Conservation (phyloP, 805 yeast genomes). For the Scheffersomyces spartinae region DNA sequence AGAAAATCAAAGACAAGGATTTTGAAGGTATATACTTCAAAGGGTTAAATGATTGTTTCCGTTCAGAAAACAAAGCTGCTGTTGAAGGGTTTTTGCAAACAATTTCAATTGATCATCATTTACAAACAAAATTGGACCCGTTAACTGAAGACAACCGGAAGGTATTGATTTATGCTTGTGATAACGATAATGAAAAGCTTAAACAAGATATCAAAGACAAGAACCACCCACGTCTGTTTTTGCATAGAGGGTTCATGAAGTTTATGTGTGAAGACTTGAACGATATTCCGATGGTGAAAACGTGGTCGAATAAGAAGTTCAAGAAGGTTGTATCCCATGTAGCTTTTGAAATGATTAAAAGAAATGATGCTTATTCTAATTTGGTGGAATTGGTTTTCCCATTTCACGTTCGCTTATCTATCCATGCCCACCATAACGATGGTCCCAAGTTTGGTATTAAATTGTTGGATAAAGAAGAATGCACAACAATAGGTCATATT, state of each 20-base stretch:
- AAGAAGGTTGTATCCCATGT: conserved; percentile 40
- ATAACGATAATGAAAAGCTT: conserved; percentile 25
- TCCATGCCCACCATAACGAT: conserved; percentile 47
- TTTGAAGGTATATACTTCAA: conserved; percentile 14
- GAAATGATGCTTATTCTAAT: conserved; percentile 57
- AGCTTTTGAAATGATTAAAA: conserved; percentile 53
- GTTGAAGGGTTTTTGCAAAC: conserved; percentile 9
- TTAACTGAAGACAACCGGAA: conserved; percentile 25
- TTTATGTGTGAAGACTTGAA: conserved; percentile 50
- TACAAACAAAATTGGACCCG: conserved; percentile 20
- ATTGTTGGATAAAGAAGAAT: conserved; percentile 31
- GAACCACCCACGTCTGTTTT: conserved; percentile 37
- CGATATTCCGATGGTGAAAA: conserved; percentile 25
- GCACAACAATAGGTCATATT: conserved; percentile 36
- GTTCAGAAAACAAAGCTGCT: conserved; percentile 8
- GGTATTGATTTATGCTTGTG: conserved; percentile 24
- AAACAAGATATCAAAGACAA: conserved; percentile 21
- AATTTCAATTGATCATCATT: conserved; percentile 16
- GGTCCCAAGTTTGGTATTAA: conserved; percentile 53
- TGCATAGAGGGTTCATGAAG: conserved; percentile 46
- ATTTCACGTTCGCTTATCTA: conserved; percentile 46
- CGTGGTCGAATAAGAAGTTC: conserved; percentile 33
- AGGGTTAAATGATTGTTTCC: conserved; percentile 25
- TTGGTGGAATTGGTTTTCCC: conserved; percentile 50
- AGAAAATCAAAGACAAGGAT: conserved; percentile 19